These are phyloP conservation scores for Leishmania tarentolae DNA, from an alignment of 208 protist genomes.

Conservation along the genomic window DNA sequence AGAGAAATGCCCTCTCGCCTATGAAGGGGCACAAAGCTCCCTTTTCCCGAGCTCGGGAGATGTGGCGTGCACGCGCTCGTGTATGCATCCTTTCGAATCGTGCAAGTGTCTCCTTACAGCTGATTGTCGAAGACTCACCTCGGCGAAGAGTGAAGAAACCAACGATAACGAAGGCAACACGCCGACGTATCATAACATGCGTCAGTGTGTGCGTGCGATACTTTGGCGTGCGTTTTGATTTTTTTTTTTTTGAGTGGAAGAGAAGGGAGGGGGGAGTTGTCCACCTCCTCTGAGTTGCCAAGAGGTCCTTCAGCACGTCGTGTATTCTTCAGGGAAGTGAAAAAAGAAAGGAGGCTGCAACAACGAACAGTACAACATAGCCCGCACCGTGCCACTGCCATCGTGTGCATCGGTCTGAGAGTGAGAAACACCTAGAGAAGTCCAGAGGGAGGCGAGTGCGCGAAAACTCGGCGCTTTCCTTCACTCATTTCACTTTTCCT, in stretches of 20 bases:
- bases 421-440: not conserved
- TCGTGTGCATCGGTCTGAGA: not conserved
- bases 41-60: not conserved
- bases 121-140: not conserved
- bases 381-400: not conserved
- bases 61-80: not conserved
- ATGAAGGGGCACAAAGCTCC: not conserved
- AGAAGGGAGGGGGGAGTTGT: no score
- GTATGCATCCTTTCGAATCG: not conserved
- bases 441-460: not conserved
- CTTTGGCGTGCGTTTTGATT: not conserved
- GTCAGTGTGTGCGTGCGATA: not conserved
- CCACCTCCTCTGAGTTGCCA: not conserved
- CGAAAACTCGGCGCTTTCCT: not conserved
- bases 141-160: no score
- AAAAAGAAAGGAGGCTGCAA: not conserved
- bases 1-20: not conserved
- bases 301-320: not conserved
- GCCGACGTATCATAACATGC: not conserved
- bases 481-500: not conserved
- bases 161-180: not conserved
- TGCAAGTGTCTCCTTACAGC: not conserved
- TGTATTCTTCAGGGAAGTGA: no score
- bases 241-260: not conserved
- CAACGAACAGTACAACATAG: not conserved